Evolutionary conservation across 441 rosid species (phyloP).

Genomic region (Adansonia grandidieri): DNA sequence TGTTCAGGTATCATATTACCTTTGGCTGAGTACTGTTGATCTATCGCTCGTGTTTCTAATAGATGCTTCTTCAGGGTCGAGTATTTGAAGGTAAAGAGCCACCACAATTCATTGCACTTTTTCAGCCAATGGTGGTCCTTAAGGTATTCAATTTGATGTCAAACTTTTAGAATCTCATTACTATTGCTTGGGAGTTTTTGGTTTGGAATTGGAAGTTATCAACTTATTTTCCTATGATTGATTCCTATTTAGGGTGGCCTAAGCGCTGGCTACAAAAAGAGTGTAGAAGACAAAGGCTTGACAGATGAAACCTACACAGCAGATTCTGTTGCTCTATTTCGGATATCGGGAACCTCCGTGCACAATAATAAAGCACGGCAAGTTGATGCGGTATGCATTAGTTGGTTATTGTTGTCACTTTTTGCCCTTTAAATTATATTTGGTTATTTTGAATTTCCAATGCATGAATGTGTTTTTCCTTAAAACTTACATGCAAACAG

Average conservation of each 20-base stretch:
- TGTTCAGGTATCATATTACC: conserved; percentile 67
- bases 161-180: conserved; percentile 24
- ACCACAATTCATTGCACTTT: conserved; percentile 89
- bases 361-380: conserved; percentile 77
- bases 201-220: conserved; percentile 21
- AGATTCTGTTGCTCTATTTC: conserved; percentile 79
- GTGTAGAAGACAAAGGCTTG: conserved; percentile 58
- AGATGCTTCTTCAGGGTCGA: conserved; percentile 65
- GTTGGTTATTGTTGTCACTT: conserved; percentile 20
- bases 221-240: conserved; percentile 26
- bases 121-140: conserved; percentile 92
- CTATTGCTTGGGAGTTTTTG: not conserved
- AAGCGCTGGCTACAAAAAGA: conserved; percentile 82
- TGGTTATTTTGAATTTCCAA: not conserved
- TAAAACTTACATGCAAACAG: not conserved
- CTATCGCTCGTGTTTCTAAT: conserved; percentile 36
- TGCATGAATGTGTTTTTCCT: conserved; percentile 6
- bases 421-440: not conserved
- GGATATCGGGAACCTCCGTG: conserved; percentile 73
- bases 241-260: conserved; percentile 74
- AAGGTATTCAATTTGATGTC: conserved; percentile 58
- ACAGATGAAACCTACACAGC: conserved; percentile 75
- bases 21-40: conserved; percentile 24
- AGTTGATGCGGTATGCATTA: conserved; percentile 79
- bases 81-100: conserved; percentile 95